Percentiles rank a stretch among this genome's conserved stretches.
phyloP scores from a whole-genome alignment of 495 filamentous ascomycete genomes.

The Beverwykella pulmonaria region DNA sequence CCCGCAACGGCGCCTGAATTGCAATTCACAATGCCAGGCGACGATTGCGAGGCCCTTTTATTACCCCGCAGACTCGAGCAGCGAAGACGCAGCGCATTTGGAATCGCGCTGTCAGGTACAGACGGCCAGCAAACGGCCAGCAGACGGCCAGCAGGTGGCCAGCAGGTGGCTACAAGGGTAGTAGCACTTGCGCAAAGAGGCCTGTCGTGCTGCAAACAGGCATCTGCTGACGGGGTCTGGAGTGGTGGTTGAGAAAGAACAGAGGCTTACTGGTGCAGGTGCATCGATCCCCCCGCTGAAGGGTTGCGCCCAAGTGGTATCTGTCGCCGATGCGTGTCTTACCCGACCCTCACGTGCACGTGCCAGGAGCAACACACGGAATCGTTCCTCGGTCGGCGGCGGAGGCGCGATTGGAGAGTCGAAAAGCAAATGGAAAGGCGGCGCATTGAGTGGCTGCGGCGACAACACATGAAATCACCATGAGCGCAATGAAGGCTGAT shows the following conservation, averaged over 20 bases:
- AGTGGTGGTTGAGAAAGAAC: no score
- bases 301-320: slow-evolving; percentile 3
- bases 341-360: slow-evolving; percentile 21
- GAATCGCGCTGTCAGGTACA: slow-evolving; percentile 9
- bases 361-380: neutral
- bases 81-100: neutral
- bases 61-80: slow-evolving; percentile 16
- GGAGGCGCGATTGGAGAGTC: slow-evolving; percentile 11
- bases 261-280: no score
- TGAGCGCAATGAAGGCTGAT: neutral
- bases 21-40: neutral
- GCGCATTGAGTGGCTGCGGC: neutral
- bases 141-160: neutral
- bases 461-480: slow-evolving; percentile 17
- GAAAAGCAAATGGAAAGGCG: neutral
- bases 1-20: neutral
- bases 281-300: no score
- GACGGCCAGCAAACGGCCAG: neutral
- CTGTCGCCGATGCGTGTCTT: slow-evolving; percentile 27
- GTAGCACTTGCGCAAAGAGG: neutral
- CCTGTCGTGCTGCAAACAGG: neutral
- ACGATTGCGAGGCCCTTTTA: neutral
- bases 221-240: slow-evolving; percentile 1
- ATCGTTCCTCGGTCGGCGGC: slow-evolving; percentile 12
- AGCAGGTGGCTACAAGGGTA: no score